Conservation (phyloP, 495 filamentous ascomycete species). For the Penicillium taxi region DNA sequence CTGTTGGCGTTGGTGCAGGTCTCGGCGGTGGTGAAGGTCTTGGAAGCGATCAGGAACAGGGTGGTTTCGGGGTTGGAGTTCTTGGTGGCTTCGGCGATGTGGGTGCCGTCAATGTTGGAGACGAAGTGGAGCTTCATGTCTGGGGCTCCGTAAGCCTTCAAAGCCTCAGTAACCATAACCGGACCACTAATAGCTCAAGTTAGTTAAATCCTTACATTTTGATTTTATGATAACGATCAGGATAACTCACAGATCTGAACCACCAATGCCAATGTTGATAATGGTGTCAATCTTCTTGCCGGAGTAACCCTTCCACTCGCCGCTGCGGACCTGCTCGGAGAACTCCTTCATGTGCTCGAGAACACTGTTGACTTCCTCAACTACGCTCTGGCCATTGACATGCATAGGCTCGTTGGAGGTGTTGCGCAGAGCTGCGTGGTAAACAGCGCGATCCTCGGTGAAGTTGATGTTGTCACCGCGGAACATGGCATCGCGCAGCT, state of each 20-base stretch:
- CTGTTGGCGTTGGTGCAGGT: constrained; percentile 94
- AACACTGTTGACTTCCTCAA: constrained; percentile 85
- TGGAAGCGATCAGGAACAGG: constrained; percentile 94
- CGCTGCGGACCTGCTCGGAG: constrained; percentile 85
- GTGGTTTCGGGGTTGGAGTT: constrained; percentile 91
- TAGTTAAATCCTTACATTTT: constrained; percentile 15
- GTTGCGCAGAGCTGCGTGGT: constrained; percentile 91
- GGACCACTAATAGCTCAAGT: constrained; percentile 60
- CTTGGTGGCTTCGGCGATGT: constrained; percentile 88
- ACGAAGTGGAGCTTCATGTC: constrained; percentile 91
- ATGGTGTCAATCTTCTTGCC: constrained; percentile 96
- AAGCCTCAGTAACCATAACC: constrained; percentile 95
- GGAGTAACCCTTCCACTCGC: constrained; percentile 97
- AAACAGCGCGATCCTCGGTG: constrained; percentile 92
- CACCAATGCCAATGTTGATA: constrained; percentile 96
- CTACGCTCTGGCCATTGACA: constrained; percentile 92
- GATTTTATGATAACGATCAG: neutral
- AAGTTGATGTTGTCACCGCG: constrained; percentile 97
- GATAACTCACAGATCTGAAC: constrained; percentile 80
- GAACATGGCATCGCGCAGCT: constrained; percentile 96
- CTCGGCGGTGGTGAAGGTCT: constrained; percentile 99
- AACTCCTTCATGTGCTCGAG: constrained; percentile 97
- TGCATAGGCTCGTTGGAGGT: constrained; percentile 75
- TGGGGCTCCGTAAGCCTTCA: constrained; percentile 85
- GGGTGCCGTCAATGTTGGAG: constrained; percentile 98